Percentiles rank a stretch among this genome's conserved stretches.
Evolutionary conservation across 352 stramenopile species (phyloP).

Genomic region (Globisporangium cystogenes): DNA sequence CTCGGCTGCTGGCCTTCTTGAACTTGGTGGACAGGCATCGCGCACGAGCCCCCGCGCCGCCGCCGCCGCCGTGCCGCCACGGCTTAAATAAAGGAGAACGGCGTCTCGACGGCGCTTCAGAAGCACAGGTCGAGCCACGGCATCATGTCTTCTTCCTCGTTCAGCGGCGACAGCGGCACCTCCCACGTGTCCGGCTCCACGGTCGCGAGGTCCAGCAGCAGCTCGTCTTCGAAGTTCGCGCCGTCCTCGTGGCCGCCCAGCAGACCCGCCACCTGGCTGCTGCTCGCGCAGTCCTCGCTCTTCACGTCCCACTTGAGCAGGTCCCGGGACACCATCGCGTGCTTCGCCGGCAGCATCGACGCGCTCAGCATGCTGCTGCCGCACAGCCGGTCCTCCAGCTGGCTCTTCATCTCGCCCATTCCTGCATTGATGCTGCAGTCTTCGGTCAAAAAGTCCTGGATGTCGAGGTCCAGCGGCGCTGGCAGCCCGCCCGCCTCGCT

Average conservation of each 20-base stretch:
- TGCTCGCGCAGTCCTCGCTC: conserved; percentile 16
- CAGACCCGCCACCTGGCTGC: conserved; percentile 15
- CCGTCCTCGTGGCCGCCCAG: conserved; percentile 28
- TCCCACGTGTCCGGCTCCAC: conserved; percentile 77
- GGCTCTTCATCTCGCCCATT: conserved; percentile 26
- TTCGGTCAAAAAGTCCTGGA: conserved; percentile 75
- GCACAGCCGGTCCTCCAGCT: conserved; percentile 30
- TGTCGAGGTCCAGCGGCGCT: conserved; percentile 54
- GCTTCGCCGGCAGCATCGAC: conserved; percentile 29
- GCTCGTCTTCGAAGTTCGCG: conserved; percentile 51
- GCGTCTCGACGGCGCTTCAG: conserved; percentile 21
- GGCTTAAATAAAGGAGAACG: conserved; percentile 36
- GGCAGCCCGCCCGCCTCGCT: conserved; percentile 15
- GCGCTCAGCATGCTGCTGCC: conserved; percentile 14
- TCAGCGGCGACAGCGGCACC: conserved; percentile 72
- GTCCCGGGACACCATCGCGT: conserved; percentile 57
- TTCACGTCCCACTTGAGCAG: conserved; percentile 60
- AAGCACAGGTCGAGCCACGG: conserved; percentile 83
- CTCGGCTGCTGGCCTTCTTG: too few species aligned
- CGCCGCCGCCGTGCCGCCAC: too few species aligned
- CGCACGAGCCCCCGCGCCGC: too few species aligned
- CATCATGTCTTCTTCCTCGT: conserved; percentile 82
- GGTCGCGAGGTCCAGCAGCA: conserved; percentile 67
- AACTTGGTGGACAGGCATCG: too few species aligned
- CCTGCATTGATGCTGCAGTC: conserved; percentile 63